Conservation (phyloP, 495 filamentous ascomycete genomes). For the Filosporella fistucella region DNA sequence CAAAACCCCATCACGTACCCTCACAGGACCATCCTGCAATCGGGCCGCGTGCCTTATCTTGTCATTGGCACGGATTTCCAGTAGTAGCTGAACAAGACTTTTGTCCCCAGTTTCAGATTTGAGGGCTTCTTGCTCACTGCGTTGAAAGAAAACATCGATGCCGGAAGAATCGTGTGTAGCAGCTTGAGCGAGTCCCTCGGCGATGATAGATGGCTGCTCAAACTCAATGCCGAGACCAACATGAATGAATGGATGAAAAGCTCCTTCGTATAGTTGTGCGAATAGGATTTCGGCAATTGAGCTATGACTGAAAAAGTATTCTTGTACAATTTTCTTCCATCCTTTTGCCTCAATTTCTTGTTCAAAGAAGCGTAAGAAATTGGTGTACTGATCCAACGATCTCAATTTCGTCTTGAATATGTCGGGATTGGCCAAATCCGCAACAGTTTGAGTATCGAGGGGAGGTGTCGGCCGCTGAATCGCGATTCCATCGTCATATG, state of each 20-base stretch:
- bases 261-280: conserved; percentile 27
- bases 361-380: conserved; percentile 34
- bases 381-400: conserved; percentile 27
- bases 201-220: conserved; percentile 30
- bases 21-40: conserved; percentile 11
- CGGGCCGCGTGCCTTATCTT: conserved; percentile 15
- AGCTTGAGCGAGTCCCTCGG: conserved; percentile 34
- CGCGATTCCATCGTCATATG: conserved; percentile 23
- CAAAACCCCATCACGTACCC: conserved; percentile 27
- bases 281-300: conserved; percentile 28
- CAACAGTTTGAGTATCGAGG: conserved; percentile 20
- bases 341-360: conserved; percentile 27
- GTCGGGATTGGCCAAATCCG: neutral
- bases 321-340: conserved; percentile 26
- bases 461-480: conserved; percentile 26
- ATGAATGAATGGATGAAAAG: conserved; percentile 35
- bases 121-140: neutral
- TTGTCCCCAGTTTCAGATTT: neutral
- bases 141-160: conserved; percentile 21
- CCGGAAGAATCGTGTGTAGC: conserved; percentile 24
- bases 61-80: conserved; percentile 21
- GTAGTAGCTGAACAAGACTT: conserved; percentile 9
- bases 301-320: conserved; percentile 29
- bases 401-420: conserved; percentile 8
- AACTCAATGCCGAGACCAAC: conserved; percentile 37